These are phyloP conservation scores for Pseudevernia furfuracea DNA, from an alignment of 495 filamentous ascomycete species.

Conservation along the genomic window DNA sequence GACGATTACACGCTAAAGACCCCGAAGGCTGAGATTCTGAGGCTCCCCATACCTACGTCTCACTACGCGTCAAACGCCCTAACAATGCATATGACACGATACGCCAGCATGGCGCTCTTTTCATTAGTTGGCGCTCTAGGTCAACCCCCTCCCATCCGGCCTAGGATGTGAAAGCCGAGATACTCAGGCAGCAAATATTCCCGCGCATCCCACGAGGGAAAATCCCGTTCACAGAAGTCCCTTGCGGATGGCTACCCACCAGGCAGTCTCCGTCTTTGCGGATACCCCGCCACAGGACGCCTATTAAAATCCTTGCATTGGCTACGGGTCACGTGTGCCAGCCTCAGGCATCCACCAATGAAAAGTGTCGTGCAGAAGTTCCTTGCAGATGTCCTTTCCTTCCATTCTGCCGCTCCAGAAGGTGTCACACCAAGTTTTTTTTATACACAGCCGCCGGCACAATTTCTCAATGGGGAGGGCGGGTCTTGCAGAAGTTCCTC, in stretches of 20 bases:
- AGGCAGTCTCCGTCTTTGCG: background rate
- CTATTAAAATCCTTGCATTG: background rate
- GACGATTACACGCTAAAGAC: too few species aligned
- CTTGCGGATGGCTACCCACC: background rate
- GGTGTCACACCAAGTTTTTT: background rate
- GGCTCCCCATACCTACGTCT: too few species aligned
- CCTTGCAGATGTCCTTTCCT: slow-evolving; percentile 1
- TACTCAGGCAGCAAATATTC: too few species aligned
- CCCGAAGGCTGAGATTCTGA: too few species aligned
- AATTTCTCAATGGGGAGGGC: background rate
- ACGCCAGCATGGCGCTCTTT: background rate
- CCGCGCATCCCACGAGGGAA: too few species aligned
- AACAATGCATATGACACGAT: too few species aligned
- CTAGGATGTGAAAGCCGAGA: too few species aligned
- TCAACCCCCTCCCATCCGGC: background rate
- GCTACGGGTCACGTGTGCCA: background rate
- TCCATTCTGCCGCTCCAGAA: background rate
- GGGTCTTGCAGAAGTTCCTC: slow-evolving; percentile 2
- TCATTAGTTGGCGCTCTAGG: too few species aligned
- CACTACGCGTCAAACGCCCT: too few species aligned
- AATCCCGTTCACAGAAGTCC: background rate
- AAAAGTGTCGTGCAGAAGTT: background rate
- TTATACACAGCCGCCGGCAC: background rate
- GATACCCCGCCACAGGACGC: background rate
- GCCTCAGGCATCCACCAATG: background rate